Percentiles rank a stretch among this genome's conserved stretches.
These are phyloP conservation scores for Echria macrotheca DNA, from an alignment of 495 filamentous ascomycete species.

Conservation along the genomic window DNA sequence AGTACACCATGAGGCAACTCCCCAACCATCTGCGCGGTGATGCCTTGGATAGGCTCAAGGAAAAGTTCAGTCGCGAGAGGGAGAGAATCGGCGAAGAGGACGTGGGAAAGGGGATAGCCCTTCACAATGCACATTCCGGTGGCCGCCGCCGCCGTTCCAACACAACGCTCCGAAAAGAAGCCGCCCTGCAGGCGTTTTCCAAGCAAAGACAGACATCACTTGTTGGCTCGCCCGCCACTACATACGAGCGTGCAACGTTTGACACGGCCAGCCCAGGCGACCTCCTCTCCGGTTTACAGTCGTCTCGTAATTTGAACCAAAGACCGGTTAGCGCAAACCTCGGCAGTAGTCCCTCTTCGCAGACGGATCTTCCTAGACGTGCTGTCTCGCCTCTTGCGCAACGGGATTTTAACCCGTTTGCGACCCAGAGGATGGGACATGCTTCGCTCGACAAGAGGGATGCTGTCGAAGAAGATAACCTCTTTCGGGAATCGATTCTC, in stretches of 20 bases:
- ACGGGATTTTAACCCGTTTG: constrained; percentile 52
- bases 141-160: constrained; percentile 68
- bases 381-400: constrained; percentile 54
- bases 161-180: constrained; percentile 73
- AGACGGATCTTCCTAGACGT: constrained; percentile 17
- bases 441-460: constrained; percentile 61
- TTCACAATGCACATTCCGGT: constrained; percentile 70
- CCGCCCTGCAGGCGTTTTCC: constrained; percentile 61
- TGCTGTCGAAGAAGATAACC: constrained; percentile 72
- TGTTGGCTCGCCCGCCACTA: constrained; percentile 13
- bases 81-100: constrained; percentile 83
- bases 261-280: constrained; percentile 65
- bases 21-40: constrained; percentile 86
- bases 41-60: constrained; percentile 80
- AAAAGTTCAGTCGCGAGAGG: constrained; percentile 82
- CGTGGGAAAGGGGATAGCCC: constrained; percentile 84
- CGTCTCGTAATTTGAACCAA: constrained; percentile 47
- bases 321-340: constrained; percentile 11
- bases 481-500: constrained; percentile 84
- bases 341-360: constrained; percentile 5
- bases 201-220: constrained; percentile 32
- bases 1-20: constrained; percentile 83
- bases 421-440: constrained; percentile 48
- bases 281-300: constrained; percentile 72
- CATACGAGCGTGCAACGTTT: constrained; percentile 29